phyloP scores from a whole-genome alignment of 257 asterid species.

The Nicotiana attenuata region DNA sequence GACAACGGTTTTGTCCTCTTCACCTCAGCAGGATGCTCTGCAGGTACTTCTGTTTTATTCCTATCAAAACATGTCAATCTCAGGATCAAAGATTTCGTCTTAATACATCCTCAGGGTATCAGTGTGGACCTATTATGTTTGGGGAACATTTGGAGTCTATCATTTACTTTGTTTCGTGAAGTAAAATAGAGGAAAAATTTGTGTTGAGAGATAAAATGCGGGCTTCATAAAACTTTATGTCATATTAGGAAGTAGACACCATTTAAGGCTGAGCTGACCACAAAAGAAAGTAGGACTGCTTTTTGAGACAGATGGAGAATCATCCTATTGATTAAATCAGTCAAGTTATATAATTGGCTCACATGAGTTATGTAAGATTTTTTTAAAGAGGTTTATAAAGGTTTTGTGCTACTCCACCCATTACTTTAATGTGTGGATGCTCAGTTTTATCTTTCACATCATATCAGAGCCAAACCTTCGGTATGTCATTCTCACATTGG shows the following conservation, averaged over 20 bases:
- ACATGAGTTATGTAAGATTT: neutral
- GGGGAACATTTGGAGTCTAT: neutral
- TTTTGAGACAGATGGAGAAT: neutral
- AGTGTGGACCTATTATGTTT: neutral
- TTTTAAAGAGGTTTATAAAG: neutral
- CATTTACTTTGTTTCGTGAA: neutral
- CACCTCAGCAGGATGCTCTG: slow-evolving; percentile 92
- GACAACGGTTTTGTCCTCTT: slow-evolving; percentile 86
- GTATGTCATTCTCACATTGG: neutral
- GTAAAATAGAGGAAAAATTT: neutral
- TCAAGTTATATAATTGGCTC: neutral
- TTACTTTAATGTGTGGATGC: neutral
- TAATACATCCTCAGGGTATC: neutral
- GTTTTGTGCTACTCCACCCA: neutral
- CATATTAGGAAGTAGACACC: neutral
- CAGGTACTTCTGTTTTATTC: slow-evolving; percentile 42
- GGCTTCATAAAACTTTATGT: neutral
- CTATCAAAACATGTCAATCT: neutral
- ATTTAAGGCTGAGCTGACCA: neutral
- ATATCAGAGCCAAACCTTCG: neutral
- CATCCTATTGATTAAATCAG: neutral
- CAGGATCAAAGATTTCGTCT: neutral
- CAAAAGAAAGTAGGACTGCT: neutral
- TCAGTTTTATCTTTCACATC: neutral
- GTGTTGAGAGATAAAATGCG: neutral